A percentile compares a stretch with the other conserved stretches of the same genome.
phyloP scores from a whole-genome alignment of 2,329 filamentous ascomycete species.

The Aspergillus sp. region DNA sequence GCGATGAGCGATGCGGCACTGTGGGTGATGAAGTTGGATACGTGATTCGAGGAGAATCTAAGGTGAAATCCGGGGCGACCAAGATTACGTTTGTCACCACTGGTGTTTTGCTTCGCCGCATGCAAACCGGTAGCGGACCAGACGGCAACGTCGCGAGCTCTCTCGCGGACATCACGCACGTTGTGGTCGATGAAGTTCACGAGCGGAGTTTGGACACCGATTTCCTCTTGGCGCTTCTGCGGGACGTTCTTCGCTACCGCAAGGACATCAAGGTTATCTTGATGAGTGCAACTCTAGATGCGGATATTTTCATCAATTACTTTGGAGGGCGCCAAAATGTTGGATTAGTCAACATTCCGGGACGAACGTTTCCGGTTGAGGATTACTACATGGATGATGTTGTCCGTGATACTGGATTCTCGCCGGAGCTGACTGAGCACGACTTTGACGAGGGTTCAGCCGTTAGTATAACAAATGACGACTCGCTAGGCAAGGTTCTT shows the following conservation, averaged over 20 bases:
- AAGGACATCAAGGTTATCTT: constrained; percentile 82
- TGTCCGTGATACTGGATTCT: constrained; percentile 69
- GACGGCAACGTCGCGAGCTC: constrained; percentile 74
- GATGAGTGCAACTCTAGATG: constrained; percentile 95
- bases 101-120: constrained; percentile 77
- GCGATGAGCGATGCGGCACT: constrained; percentile 74
- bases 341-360: constrained; percentile 76
- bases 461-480: constrained; percentile 39
- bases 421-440: constrained; percentile 29
- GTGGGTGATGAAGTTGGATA: constrained; percentile 90
- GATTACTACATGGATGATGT: constrained; percentile 90
- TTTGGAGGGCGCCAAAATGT: constrained; percentile 67
- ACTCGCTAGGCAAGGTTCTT: constrained; percentile 60
- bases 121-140: constrained; percentile 82
- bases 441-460: constrained; percentile 28
- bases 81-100: constrained; percentile 95
- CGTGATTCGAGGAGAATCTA: constrained; percentile 83
- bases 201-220: constrained; percentile 92
- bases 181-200: constrained; percentile 95
- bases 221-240: constrained; percentile 79
- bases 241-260: constrained; percentile 68
- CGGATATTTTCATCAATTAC: constrained; percentile 74
- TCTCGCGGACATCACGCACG: constrained; percentile 82
- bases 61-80: constrained; percentile 61
- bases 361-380: constrained; percentile 80